Evolutionary conservation across 208 protist genomes (phyloP), one percentile per base, ranked within the genome.

Genomic region (Chromosphaera perkinsii): DNA sequence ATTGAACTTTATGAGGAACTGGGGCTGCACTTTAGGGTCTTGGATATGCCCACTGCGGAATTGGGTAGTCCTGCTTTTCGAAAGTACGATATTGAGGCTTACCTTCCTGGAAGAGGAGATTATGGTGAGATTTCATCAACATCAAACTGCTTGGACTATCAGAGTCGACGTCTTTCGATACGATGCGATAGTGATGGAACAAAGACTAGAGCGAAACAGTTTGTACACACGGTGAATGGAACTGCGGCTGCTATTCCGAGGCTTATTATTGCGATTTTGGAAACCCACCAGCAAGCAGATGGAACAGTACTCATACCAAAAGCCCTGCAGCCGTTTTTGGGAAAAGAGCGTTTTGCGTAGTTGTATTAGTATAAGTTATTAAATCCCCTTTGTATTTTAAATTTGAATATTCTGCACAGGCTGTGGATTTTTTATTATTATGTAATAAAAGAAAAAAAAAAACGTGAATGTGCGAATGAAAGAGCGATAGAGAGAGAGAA

Each of bases 11-110:
- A 80, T 37, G 55, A 4, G 17, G 40, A 58, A 20, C 67, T 84
- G 0, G 79, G 51, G 12, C 10, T 86, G 2, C 72, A 58, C 37
- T 81, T 47, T 24, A 59, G 76, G 20, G 77, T 88, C 17, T 49
- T 89, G 17, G 80, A 89, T 20, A 88, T 89, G 84, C 78, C 83
- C 9, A 55, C 76, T 4, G 70, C 72, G 29, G 85, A 89, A 26
- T 54, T 88, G 3, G 85, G 85, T 2, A 77, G 76, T 24, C 59
- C 81, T 1, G 83, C 84, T 0, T 79, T 75, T 47, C 69, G 77
- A 45, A 90, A 90, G 59, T 82, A 78, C 61, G 86, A 90, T 58
- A 86, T 90, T 39, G 86, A 90, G 61, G 84, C 84, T 5, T 90
- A 80, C 77, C 88, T 90, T 78, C 85, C 86, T 5, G 77, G 79